Percentiles rank a stretch among this genome's conserved stretches.
Conservation (phyloP, 2,329 filamentous ascomycete species). For the Pseudopyricularia cyperi region DNA sequence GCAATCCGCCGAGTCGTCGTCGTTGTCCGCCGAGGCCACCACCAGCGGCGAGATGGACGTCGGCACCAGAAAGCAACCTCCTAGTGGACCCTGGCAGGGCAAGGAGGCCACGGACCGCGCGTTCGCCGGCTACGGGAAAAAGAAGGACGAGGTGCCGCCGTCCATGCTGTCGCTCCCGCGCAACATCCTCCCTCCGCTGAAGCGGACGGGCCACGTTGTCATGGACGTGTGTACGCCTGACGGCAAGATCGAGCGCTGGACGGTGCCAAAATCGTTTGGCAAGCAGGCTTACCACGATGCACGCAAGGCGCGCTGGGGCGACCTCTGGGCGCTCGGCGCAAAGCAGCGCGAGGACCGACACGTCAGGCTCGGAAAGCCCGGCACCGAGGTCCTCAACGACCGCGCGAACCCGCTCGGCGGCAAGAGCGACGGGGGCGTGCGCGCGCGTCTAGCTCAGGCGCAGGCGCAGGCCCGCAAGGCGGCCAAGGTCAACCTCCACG, state of each 20-base stretch:
- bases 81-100: slow-evolving; percentile 27
- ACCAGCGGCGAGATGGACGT: slow-evolving; percentile 15
- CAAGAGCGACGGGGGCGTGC: slow-evolving; percentile 31
- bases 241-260: slow-evolving; percentile 86
- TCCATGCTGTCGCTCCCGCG: slow-evolving; percentile 64
- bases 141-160: slow-evolving; percentile 19
- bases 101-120: slow-evolving; percentile 48
- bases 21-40: slow-evolving; percentile 22
- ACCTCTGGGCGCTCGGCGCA: slow-evolving; percentile 88
- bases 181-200: slow-evolving; percentile 66
- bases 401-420: slow-evolving; percentile 5
- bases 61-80: not conserved
- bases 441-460: slow-evolving; percentile 18
- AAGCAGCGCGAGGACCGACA: slow-evolving; percentile 62
- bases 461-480: slow-evolving; percentile 13
- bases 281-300: slow-evolving; percentile 82
- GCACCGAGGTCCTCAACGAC: slow-evolving; percentile 6
- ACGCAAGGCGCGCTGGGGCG: slow-evolving; percentile 81
- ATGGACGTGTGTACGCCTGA: slow-evolving; percentile 83
- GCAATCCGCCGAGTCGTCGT: slow-evolving; percentile 3
- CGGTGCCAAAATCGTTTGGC: slow-evolving; percentile 69
- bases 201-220: slow-evolving; percentile 76
- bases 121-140: slow-evolving; percentile 61
- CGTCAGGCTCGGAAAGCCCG: slow-evolving; percentile 43
- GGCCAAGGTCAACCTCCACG: slow-evolving; percentile 24